A percentile compares a stretch with the other conserved stretches of the same genome.
Conservation (phyloP, 2,329 filamentous ascomycete genomes). For the Aspergillus viridinutans region DNA sequence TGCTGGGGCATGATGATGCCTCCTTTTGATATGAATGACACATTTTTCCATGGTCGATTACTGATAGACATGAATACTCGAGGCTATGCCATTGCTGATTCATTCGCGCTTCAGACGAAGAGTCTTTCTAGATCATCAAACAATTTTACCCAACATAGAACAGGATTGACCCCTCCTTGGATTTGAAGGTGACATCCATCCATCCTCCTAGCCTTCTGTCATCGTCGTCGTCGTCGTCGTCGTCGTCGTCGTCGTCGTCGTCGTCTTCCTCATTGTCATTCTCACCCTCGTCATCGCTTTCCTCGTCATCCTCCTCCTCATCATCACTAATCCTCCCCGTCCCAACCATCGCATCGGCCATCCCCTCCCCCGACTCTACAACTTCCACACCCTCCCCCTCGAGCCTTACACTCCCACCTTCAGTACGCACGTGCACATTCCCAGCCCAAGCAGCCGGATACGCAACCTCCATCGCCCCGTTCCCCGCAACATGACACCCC, state of each 20-base stretch:
- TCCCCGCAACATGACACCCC: conserved; percentile 12
- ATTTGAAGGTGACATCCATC: not conserved
- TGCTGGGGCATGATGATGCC: not conserved
- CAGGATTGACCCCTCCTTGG: not conserved
- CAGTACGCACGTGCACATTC: conserved; percentile 16
- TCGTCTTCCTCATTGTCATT: conserved; percentile 17
- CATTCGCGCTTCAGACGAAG: not conserved
- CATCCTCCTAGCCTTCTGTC: not conserved
- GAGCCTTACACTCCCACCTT: conserved; percentile 15
- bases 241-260: conserved; percentile 33
- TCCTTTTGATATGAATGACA: not conserved
- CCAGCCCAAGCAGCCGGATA: conserved; percentile 32
- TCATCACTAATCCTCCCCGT: not conserved
- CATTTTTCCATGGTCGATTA: not conserved
- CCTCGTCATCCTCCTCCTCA: conserved; percentile 7
- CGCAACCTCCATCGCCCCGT: conserved; percentile 21
- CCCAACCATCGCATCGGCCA: conserved; percentile 16
- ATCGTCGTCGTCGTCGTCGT: conserved; percentile 41
- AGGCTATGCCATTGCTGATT: not conserved
- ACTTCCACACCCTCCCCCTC: conserved; percentile 20
- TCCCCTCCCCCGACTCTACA: conserved; percentile 7
- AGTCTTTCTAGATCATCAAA: not conserved
- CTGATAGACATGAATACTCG: not conserved
- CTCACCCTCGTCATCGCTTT: conserved; percentile 10
- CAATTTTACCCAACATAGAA: not conserved